Evolutionary conservation across 2,329 filamentous ascomycete species (phyloP).

Genomic region (Fusarium aywerte): DNA sequence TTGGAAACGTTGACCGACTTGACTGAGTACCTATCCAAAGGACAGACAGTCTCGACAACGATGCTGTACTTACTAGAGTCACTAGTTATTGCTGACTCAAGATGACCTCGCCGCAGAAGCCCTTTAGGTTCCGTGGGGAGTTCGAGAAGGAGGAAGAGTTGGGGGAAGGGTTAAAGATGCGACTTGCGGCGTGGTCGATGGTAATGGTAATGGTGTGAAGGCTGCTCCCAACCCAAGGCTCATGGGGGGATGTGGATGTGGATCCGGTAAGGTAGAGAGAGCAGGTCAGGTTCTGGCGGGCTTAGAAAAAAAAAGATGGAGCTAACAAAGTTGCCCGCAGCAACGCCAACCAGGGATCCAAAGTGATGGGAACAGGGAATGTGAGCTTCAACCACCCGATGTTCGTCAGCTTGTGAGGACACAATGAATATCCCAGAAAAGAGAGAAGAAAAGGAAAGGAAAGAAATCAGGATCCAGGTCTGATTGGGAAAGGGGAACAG

Average conservation of each 20-base stretch:
- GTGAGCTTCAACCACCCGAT: slow-evolving; percentile 5
- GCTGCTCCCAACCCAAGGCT: slow-evolving; percentile 8
- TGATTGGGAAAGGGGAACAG: slow-evolving; percentile 9
- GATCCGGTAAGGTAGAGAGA: slow-evolving; percentile 22
- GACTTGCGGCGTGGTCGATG: slow-evolving; percentile 33
- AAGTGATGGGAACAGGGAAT: slow-evolving; percentile 19
- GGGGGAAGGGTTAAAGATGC: slow-evolving; percentile 39
- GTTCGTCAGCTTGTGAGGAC: slow-evolving; percentile 4
- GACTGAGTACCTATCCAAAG: slow-evolving; percentile 6
- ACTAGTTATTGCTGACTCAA: slow-evolving; percentile 25
- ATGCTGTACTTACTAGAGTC: slow-evolving; percentile 24
- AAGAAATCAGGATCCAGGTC: slow-evolving; percentile 4
- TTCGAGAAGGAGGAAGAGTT: slow-evolving; percentile 37
- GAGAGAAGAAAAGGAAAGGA: slow-evolving; percentile 1
- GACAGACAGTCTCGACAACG: slow-evolving; percentile 6
- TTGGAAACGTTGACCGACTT: slow-evolving; percentile 16
- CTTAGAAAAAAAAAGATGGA: slow-evolving; percentile 31
- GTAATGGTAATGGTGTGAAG: slow-evolving; percentile 33
- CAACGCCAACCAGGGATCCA: slow-evolving; percentile 37
- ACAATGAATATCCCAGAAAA: slow-evolving; percentile 9
- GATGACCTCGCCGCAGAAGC: slow-evolving; percentile 29
- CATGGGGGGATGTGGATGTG: slow-evolving; percentile 18
- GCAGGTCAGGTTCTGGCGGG: slow-evolving; percentile 16
- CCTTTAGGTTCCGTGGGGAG: slow-evolving; percentile 26
- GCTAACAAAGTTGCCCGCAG: slow-evolving; percentile 44